phyloP scores from a whole-genome alignment of 371 early-diverging fungal species.

The Apophysomyces trapeziformis region DNA sequence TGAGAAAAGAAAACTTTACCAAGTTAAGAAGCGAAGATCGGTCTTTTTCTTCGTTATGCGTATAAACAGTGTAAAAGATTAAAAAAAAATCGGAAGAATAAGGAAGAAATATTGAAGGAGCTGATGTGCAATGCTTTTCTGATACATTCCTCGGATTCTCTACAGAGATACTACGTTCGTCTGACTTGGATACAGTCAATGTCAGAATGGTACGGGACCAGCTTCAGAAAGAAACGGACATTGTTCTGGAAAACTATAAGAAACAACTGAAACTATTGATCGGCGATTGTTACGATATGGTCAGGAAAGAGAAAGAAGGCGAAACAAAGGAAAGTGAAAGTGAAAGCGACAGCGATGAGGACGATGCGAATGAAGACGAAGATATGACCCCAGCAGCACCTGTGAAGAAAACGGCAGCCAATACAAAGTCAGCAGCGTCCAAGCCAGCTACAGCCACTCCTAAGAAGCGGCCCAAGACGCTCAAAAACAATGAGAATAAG shows the following conservation, averaged over 20 bases:
- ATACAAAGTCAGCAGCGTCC: too few species aligned
- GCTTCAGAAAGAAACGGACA: constrained; percentile 39
- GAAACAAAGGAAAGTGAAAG: neutral
- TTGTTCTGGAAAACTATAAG: constrained; percentile 37
- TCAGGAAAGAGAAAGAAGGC: constrained; percentile 13
- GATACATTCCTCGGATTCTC: neutral
- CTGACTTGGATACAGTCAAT: constrained; percentile 52
- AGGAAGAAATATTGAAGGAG: too few species aligned
- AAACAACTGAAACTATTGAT: constrained; percentile 44
- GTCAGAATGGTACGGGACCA: constrained; percentile 56
- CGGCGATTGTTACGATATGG: constrained; percentile 28
- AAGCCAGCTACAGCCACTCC: too few species aligned
- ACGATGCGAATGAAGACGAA: neutral
- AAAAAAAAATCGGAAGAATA: too few species aligned
- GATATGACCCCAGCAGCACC: too few species aligned
- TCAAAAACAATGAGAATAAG: constrained; percentile 8
- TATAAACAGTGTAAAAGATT: neutral
- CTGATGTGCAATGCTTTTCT: neutral
- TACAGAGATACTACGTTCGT: constrained; percentile 44
- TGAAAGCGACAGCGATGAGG: neutral
- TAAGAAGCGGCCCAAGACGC: neutral
- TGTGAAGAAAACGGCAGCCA: too few species aligned
- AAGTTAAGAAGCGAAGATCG: neutral
- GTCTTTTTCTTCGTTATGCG: neutral
- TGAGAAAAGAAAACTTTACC: neutral